Conservation (phyloP, 2,329 filamentous ascomycete species). For the Neonectria faginata region DNA sequence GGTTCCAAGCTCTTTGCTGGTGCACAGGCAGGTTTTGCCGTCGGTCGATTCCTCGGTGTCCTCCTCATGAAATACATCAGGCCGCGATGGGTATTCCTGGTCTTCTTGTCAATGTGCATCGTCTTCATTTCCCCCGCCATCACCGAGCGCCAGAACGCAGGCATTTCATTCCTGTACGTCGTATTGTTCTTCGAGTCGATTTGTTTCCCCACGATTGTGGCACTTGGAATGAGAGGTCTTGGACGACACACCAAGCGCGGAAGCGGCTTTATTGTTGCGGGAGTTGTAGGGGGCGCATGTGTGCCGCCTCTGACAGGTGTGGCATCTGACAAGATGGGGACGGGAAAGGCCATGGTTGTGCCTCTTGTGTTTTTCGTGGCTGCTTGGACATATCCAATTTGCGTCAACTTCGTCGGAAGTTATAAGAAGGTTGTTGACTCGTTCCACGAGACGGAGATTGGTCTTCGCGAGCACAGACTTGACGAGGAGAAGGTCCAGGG, state of each 20-base stretch:
- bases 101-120: slow-evolving; percentile 73
- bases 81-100: slow-evolving; percentile 75
- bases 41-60: slow-evolving; percentile 77
- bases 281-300: slow-evolving; percentile 78
- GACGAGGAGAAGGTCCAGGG: slow-evolving; percentile 47
- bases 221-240: slow-evolving; percentile 79
- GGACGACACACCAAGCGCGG: slow-evolving; percentile 83
- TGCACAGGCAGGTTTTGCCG: slow-evolving; percentile 78
- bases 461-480: slow-evolving; percentile 46
- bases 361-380: slow-evolving; percentile 70
- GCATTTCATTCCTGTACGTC: slow-evolving; percentile 73
- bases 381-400: slow-evolving; percentile 67
- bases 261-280: slow-evolving; percentile 75
- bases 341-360: slow-evolving; percentile 74
- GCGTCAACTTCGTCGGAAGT: slow-evolving; percentile 74
- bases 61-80: slow-evolving; percentile 74
- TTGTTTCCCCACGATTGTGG: slow-evolving; percentile 85
- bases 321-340: slow-evolving; percentile 72
- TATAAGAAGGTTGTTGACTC: slow-evolving; percentile 74
- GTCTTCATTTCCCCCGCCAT: slow-evolving; percentile 68
- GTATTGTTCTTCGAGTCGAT: slow-evolving; percentile 84
- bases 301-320: slow-evolving; percentile 79
- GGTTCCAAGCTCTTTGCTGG: slow-evolving; percentile 78
- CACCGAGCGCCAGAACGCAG: slow-evolving; percentile 58
- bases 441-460: slow-evolving; percentile 60